phyloP scores from a whole-genome alignment of 257 asterid species.

The Handroanthus guayacan region DNA sequence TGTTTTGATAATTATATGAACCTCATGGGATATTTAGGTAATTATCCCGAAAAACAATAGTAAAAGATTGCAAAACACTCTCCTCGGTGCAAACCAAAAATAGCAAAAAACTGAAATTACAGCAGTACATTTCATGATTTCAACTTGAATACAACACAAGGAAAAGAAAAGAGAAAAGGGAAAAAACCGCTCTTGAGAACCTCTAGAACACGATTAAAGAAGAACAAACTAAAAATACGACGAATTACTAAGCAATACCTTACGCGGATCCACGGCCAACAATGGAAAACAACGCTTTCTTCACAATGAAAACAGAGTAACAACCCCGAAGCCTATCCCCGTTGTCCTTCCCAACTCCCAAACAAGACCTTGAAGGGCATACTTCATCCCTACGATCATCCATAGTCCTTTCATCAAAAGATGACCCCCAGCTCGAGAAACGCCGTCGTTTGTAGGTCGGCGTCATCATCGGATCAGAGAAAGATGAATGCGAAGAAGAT shows the following conservation, averaged over 20 bases:
- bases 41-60: no score
- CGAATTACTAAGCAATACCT: neutral
- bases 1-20: no score
- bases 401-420: constrained; percentile 29
- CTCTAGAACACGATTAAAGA: neutral
- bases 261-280: constrained; percentile 51
- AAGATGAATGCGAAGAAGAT: constrained; percentile 38
- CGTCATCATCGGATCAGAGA: constrained; percentile 42
- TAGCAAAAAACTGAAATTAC: neutral
- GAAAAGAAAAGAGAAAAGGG: neutral
- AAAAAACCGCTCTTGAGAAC: neutral
- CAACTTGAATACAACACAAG: constrained; percentile 28
- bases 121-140: constrained; percentile 28
- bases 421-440: constrained; percentile 48
- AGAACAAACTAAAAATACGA: neutral
- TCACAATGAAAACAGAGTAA: constrained; percentile 36
- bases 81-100: neutral
- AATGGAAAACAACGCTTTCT: constrained; percentile 50
- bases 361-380: constrained; percentile 31
- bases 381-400: constrained; percentile 21
- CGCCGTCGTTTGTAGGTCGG: constrained; percentile 41
- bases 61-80: no score
- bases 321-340: constrained; percentile 29
- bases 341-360: constrained; percentile 28
- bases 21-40: no score